Percentiles rank a stretch among this genome's conserved stretches.
phyloP scores from a whole-genome alignment of 2,329 filamentous ascomycete species.

The Neofusicoccum sp. region DNA sequence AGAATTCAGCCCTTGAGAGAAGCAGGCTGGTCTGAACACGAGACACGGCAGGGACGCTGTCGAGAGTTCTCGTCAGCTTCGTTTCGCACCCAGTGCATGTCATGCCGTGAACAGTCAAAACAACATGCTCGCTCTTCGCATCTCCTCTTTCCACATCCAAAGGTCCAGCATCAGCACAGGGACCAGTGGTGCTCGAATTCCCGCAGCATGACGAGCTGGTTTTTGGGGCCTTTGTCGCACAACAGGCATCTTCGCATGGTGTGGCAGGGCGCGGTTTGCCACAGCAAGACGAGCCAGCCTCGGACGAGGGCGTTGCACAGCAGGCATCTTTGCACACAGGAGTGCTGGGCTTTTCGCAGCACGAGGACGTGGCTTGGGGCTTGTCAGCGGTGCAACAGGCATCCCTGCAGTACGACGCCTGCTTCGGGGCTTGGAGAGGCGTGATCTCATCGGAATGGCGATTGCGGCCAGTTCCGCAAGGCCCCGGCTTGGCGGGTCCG shows the following conservation, averaged over 20 bases:
- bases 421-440: not conserved
- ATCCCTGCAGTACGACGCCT: not conserved
- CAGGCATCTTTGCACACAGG: not conserved
- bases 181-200: not conserved
- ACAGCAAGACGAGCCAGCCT: no score
- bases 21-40: slow-evolving; percentile 67
- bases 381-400: not conserved
- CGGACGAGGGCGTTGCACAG: no score
- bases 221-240: not conserved
- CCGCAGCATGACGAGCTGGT: not conserved
- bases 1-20: slow-evolving; percentile 66
- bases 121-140: slow-evolving; percentile 54
- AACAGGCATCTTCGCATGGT: not conserved
- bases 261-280: no score
- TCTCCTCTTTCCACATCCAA: slow-evolving; percentile 32
- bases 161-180: not conserved
- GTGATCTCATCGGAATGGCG: no score
- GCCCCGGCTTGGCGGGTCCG: not conserved
- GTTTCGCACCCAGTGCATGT: slow-evolving; percentile 74
- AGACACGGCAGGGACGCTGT: slow-evolving; percentile 50
- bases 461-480: not conserved
- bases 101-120: slow-evolving; percentile 67
- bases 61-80: slow-evolving; percentile 60
- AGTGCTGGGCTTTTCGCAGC: not conserved
- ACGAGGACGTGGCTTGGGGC: not conserved